Conservation (phyloP, 148 eudicot genomes). For the Cornus suecica region DNA sequence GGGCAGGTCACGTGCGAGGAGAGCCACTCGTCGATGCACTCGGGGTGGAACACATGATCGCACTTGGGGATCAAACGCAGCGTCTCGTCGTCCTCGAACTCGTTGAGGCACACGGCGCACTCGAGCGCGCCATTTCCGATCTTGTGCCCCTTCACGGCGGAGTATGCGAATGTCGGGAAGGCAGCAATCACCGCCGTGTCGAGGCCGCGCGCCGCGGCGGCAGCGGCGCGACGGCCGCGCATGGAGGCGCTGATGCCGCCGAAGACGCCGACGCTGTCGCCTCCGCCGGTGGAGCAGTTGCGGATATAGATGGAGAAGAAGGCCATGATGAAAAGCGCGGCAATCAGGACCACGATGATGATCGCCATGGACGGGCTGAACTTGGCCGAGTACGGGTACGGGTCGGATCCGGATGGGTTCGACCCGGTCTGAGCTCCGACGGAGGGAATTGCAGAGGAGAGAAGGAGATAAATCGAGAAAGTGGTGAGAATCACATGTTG, state of each 20-base stretch:
- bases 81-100: conserved; percentile 45
- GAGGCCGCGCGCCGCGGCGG: conserved; percentile 28
- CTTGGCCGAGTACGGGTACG: conserved; percentile 12
- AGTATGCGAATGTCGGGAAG: conserved; percentile 40
- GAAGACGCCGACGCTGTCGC: conserved; percentile 14
- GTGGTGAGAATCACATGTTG: conserved; percentile 4
- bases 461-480: conserved; percentile 20
- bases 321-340: conserved; percentile 63
- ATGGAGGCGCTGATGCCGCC: conserved; percentile 15
- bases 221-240: conserved; percentile 19
- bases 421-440: conserved; percentile 15
- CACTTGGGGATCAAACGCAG: conserved; percentile 46
- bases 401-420: not conserved
- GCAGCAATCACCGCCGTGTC: conserved; percentile 32
- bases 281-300: conserved; percentile 37
- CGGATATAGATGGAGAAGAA: conserved; percentile 75
- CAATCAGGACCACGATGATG: conserved; percentile 43
- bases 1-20: conserved; percentile 54
- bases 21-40: conserved; percentile 59
- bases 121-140: conserved; percentile 42
- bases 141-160: conserved; percentile 28
- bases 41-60: conserved; percentile 59
- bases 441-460: conserved; percentile 12
- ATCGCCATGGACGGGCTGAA: conserved; percentile 59
- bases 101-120: conserved; percentile 58